Conservation (phyloP, 352 stramenopile genomes). For the Blastocystis sp. region DNA sequence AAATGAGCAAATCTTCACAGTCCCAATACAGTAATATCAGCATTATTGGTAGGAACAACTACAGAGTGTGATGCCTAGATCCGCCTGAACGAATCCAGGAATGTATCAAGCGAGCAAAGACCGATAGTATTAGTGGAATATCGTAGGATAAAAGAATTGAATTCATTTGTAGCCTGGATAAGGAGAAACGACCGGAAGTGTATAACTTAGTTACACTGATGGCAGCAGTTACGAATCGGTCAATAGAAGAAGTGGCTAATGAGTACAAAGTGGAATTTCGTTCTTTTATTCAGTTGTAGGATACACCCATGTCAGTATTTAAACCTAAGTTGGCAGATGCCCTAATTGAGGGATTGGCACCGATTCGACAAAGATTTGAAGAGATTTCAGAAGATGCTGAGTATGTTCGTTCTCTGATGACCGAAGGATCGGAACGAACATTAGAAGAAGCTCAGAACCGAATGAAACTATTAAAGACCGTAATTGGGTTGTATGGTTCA, state of each 20-base stretch:
- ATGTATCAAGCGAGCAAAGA: constrained; percentile 81
- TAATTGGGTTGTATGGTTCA: constrained; percentile 69
- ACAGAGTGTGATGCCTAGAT: constrained; percentile 71
- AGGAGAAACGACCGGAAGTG: constrained; percentile 81
- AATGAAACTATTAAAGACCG: constrained; percentile 74
- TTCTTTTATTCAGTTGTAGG: constrained; percentile 63
- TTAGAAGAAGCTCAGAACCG: constrained; percentile 71
- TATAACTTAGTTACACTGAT: constrained; percentile 88
- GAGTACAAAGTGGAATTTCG: constrained; percentile 73
- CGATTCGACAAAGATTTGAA: constrained; percentile 84
- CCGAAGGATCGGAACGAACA: constrained; percentile 73
- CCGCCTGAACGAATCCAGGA: constrained; percentile 71
- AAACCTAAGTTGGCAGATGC: constrained; percentile 87
- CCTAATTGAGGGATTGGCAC: constrained; percentile 85
- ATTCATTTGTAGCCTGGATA: constrained; percentile 75
- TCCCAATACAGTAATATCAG: constrained; percentile 77
- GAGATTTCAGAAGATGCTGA: constrained; percentile 79
- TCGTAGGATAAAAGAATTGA: constrained; percentile 74
- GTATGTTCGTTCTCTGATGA: constrained; percentile 81
- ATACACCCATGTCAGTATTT: constrained; percentile 81
- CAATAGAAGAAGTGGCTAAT: constrained; percentile 72
- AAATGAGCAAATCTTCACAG: constrained; percentile 93
- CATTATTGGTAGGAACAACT: constrained; percentile 74
- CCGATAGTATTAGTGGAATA: constrained; percentile 80
- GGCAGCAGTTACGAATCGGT: constrained; percentile 71